Evolutionary conservation across 2,329 filamentous ascomycete genomes (phyloP), one percentile per base, ranked within the genome.

Genomic region (Aspergillus sp.): DNA sequence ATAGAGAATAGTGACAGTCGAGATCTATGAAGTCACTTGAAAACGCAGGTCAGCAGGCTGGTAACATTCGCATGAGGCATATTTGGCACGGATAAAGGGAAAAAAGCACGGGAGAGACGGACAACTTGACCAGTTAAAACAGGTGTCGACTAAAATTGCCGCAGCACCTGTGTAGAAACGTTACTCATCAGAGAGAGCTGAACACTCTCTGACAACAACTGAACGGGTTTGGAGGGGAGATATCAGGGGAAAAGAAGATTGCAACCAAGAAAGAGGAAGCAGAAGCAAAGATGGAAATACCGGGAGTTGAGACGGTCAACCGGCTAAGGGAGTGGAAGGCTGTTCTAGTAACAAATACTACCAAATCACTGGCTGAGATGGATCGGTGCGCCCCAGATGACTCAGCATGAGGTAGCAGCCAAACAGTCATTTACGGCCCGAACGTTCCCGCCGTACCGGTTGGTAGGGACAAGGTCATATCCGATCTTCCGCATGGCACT

Each of bases 101-200:
- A 68, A 64, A 63, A 52, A 54, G 44, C 51, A 49, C 51, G 47
- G 46, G 54, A 27, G 58, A 44, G 51, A 58, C 49, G 51, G 58
- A 55, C 54, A 47, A 58, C 46, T 62, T 59, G 58, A 62, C 45
- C 50, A 55, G 56, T 59, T 59, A 66, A 64, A 64, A 65, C 71
- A 74, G 72, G 72, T 74, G 70, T 73, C 70, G 72, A 74, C 72
- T 73, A 73, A 58, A 63, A 66, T 68, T 74, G 72, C 72, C 71
- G 72, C 73, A 73, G 65, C 72, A 74, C 72, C 72, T 74, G 72
- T 65, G 64, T 64, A 63, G 53, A 69, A 66, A 66, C 68, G 63
- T 66, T 64, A 74, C 69, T 73, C 72, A 74, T 74, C 69, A 74
- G 72, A 74, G 70, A 74, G 72, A 68, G 63, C 55, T 15, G 13